phyloP scores from a whole-genome alignment of 805 yeast genomes.

The Myxozyma monticola region DNA sequence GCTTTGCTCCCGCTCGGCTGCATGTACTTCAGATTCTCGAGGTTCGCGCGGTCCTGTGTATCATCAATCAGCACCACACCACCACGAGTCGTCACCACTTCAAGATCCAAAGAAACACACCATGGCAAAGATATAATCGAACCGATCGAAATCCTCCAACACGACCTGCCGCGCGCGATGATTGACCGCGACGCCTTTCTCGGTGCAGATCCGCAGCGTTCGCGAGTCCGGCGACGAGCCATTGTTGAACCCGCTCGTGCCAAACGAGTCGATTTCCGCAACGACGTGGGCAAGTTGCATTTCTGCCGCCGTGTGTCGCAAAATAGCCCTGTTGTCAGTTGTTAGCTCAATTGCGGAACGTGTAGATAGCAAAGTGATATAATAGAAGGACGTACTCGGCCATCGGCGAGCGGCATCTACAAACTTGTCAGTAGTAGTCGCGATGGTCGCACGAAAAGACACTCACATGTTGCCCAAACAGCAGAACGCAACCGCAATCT shows the following conservation, averaged over 20 bases:
- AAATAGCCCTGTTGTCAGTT: constrained; percentile 7
- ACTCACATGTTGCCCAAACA: constrained; percentile 85
- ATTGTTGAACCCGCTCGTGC: constrained; percentile 80
- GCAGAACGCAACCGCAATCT: constrained; percentile 78
- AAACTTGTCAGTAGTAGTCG: neutral
- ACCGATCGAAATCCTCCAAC: constrained; percentile 43
- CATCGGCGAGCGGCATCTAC: constrained; percentile 74
- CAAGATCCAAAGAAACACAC: constrained; percentile 15
- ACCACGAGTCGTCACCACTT: neutral
- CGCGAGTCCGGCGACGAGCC: constrained; percentile 84
- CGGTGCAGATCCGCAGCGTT: constrained; percentile 63
- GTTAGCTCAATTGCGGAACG: too few relatives aligned
- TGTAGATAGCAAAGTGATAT: neutral
- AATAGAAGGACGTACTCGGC: constrained; percentile 62
- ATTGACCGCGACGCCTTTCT: constrained; percentile 69
- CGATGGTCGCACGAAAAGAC: neutral
- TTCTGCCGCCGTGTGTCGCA: constrained; percentile 16
- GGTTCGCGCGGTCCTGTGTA: constrained; percentile 48
- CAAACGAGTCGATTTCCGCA: constrained; percentile 71
- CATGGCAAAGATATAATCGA: constrained; percentile 62
- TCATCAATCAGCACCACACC: neutral
- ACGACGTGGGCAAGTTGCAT: constrained; percentile 9
- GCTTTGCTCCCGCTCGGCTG: constrained; percentile 43
- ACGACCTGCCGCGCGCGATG: constrained; percentile 74
- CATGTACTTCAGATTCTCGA: constrained; percentile 45